Evolutionary conservation across 768 basidiomycete genomes (phyloP).

Genomic region (Crepidotus variabilis): DNA sequence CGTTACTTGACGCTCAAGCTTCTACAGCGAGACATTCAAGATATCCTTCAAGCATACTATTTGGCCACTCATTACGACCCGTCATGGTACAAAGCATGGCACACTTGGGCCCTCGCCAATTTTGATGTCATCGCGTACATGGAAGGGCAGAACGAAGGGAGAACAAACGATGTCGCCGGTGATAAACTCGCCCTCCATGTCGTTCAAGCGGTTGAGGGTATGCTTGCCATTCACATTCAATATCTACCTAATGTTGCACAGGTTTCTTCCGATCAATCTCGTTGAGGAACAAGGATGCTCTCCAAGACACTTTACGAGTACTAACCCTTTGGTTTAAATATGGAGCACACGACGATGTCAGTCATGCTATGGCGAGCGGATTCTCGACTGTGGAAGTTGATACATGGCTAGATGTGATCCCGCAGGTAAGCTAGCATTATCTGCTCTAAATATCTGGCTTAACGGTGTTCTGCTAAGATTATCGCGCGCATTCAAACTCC

Average conservation of each 20-base stretch:
- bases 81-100: constrained; percentile 99
- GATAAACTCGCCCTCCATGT: constrained; percentile 75
- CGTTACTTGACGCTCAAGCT: neutral
- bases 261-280: constrained; percentile 96
- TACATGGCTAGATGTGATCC: constrained; percentile 98
- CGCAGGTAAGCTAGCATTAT: constrained; percentile 67
- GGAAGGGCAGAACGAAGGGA: constrained; percentile 60
- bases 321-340: constrained; percentile 98
- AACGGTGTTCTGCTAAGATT: constrained; percentile 49
- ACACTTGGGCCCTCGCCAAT: constrained; percentile 96
- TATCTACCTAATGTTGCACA: constrained; percentile 23
- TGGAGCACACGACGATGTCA: constrained; percentile 86
- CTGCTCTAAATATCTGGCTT: neutral
- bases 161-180: constrained; percentile 53
- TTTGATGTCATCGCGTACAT: constrained; percentile 88
- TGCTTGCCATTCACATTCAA: constrained; percentile 5
- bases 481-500: constrained; percentile 98
- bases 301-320: constrained; percentile 92
- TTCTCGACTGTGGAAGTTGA: constrained; percentile 91
- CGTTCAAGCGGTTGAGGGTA: constrained; percentile 91
- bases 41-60: constrained; percentile 81
- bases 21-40: constrained; percentile 67
- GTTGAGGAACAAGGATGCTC: constrained; percentile 81
- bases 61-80: constrained; percentile 89
- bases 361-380: constrained; percentile 81